Evolutionary conservation across 768 basidiomycete genomes (phyloP).

Genomic region (Tubosaeta sp.): DNA sequence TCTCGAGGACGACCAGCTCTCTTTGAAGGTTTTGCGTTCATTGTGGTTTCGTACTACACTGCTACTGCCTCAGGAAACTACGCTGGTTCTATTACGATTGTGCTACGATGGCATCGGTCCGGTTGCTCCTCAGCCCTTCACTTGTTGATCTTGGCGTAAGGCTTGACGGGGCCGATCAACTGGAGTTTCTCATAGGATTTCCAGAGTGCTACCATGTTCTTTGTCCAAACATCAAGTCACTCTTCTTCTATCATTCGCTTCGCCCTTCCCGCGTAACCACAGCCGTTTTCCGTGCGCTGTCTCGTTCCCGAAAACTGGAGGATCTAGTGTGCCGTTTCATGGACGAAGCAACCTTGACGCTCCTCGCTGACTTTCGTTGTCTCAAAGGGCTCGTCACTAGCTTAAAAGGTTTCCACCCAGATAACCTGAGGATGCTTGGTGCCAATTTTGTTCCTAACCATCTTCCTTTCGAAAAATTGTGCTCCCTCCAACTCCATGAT

Average conservation of each 20-base stretch:
- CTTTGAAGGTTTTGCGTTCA: background rate
- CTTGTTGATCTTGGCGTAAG: background rate
- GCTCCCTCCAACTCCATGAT: background rate
- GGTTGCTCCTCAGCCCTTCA: background rate
- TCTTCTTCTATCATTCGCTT: background rate
- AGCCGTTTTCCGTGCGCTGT: background rate
- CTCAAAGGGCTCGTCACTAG: background rate
- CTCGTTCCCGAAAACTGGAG: background rate
- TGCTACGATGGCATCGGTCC: background rate
- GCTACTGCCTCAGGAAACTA: background rate
- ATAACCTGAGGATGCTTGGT: background rate
- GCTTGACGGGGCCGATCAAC: background rate
- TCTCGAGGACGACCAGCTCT: background rate
- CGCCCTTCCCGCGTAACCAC: background rate
- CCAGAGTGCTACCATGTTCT: background rate
- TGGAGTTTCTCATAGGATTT: background rate
- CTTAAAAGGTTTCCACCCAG: background rate
- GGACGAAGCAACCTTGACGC: background rate
- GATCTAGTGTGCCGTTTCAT: background rate
- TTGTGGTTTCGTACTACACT: background rate
- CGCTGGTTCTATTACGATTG: background rate
- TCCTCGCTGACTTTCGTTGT: background rate
- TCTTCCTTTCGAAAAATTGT: background rate
- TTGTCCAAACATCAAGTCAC: background rate
- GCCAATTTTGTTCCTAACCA: too few relatives aligned